These are phyloP conservation scores for Volutella citrinella DNA, from an alignment of 2,329 filamentous ascomycete genomes.

Conservation along the genomic window DNA sequence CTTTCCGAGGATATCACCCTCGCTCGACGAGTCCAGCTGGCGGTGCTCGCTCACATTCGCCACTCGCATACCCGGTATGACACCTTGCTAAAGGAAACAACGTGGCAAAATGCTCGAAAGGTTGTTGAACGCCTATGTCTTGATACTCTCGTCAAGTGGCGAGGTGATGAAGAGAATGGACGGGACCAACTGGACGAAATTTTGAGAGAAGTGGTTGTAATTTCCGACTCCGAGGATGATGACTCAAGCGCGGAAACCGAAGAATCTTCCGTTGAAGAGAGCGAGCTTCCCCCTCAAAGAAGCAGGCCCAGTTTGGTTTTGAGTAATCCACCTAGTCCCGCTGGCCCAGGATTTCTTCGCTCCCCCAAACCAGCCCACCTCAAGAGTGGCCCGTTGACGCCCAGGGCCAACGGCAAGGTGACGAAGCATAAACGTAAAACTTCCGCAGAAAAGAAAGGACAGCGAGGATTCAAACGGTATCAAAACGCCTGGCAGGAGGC, in stretches of 20 bases:
- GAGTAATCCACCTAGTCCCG: constrained; percentile 11
- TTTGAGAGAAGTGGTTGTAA: constrained; percentile 63
- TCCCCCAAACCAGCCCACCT: constrained; percentile 14
- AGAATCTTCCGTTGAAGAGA: constrained; percentile 29
- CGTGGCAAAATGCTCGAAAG: constrained; percentile 58
- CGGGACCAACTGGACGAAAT: constrained; percentile 67
- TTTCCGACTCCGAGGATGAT: constrained; percentile 57
- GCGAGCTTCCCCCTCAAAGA: constrained; percentile 11
- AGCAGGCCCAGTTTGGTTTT: constrained; percentile 7
- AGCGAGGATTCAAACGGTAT: constrained; percentile 46
- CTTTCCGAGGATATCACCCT: constrained; percentile 54
- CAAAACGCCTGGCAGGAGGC: constrained; percentile 43
- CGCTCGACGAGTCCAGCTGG: constrained; percentile 61
- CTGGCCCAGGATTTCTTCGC: too few relatives aligned
- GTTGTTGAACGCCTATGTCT: constrained; percentile 59
- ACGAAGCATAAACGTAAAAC: constrained; percentile 28
- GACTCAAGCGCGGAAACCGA: constrained; percentile 37
- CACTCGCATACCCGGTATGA: constrained; percentile 68
- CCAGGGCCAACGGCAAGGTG: constrained; percentile 16
- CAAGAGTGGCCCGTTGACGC: constrained; percentile 13
- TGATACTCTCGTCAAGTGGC: constrained; percentile 68
- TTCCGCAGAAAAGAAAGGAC: constrained; percentile 31
- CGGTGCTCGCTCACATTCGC: constrained; percentile 63
- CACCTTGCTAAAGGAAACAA: constrained; percentile 54
- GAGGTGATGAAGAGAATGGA: constrained; percentile 66